Base-by-base conservation (phyloP, 208 protist genomes). In the Trypanosoma platydactyli region DNA sequence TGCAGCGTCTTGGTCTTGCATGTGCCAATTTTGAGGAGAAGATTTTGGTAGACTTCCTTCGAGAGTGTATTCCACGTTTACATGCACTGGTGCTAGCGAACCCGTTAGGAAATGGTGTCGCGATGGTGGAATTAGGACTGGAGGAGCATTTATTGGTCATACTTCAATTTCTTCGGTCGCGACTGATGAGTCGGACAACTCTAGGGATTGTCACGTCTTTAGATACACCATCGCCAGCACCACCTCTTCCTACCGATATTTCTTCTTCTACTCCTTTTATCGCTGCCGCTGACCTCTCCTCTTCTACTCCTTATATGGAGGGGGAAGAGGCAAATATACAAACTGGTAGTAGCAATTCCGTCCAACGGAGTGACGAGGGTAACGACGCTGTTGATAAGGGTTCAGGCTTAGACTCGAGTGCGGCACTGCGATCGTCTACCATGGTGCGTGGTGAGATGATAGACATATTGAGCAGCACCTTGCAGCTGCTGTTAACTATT, bases 61-160 rank as follows among this genome's bases (percentile, higher is more conserved):
- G 35, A 25, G 45, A 50, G 16, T 64, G 42, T 20, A 13, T 71
- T 12, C 56, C 15, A 12, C 13, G 18, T 20, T 35, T 77, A 5
- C 45, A 61, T 55, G 30, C 40, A 20, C 1, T 71, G 45, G 16
- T 67, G 1, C 15, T 42, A 18, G 30, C 45, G 18, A 38, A 59
- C 53, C 33, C 35, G 29, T 22, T 35, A 29, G 53, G 25, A n/a
- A 62, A 49, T 50, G 38, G 33, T 0, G 16, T 44, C 2, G 22
- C 22, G 29, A 40, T 77, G 64, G 41, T 71, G 24, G 51, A 64
- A 15, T 54, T 59, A 16, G 71, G 64, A 29, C 9, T 77, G 9
- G 71, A 77, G n/a, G 33, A 62, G 16, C 64, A 64, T 22, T 49
- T 77, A 9, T 33, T 65, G 20, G 1, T 62, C 3, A 48, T 77